phyloP scores from a whole-genome alignment of 768 basidiomycete genomes.

The Ramaria sp. region DNA sequence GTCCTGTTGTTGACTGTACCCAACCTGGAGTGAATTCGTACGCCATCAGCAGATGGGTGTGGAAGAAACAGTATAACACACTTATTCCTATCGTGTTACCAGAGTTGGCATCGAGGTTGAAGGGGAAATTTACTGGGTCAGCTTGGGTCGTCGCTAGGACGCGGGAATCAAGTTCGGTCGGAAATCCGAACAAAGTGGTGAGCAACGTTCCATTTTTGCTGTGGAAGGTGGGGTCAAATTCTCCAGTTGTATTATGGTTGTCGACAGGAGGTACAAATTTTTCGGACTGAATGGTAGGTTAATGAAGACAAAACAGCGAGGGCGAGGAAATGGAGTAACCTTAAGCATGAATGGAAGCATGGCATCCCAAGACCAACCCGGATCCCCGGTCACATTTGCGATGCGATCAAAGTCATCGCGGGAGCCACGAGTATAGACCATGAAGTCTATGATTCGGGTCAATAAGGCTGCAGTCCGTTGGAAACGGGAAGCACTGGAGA shows the following conservation, averaged over 20 bases:
- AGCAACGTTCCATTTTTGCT: constrained; percentile 18
- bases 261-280: constrained; percentile 1
- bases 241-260: neutral
- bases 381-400: too few relatives aligned
- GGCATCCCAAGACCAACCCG: too few relatives aligned
- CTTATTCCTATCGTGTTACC: constrained; percentile 18
- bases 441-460: too few relatives aligned
- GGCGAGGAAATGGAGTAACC: too few relatives aligned
- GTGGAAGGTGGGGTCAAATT: neutral
- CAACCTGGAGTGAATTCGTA: constrained; percentile 18
- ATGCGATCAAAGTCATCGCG: too few relatives aligned
- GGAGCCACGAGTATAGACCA: too few relatives aligned
- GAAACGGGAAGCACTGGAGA: too few relatives aligned
- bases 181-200: constrained; percentile 23
- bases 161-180: constrained; percentile 21
- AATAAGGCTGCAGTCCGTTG: too few relatives aligned
- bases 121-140: constrained; percentile 26
- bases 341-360: too few relatives aligned
- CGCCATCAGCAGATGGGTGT: too few relatives aligned
- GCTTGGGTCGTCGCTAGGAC: constrained; percentile 23
- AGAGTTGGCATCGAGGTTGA: constrained; percentile 31
- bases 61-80: neutral
- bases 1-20: constrained; percentile 19
- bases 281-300: too few relatives aligned
- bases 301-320: too few relatives aligned